These are phyloP conservation scores for Kalanchoe fedtschenkoi DNA, from an alignment of 164 flowering plant species.

Conservation along the genomic window DNA sequence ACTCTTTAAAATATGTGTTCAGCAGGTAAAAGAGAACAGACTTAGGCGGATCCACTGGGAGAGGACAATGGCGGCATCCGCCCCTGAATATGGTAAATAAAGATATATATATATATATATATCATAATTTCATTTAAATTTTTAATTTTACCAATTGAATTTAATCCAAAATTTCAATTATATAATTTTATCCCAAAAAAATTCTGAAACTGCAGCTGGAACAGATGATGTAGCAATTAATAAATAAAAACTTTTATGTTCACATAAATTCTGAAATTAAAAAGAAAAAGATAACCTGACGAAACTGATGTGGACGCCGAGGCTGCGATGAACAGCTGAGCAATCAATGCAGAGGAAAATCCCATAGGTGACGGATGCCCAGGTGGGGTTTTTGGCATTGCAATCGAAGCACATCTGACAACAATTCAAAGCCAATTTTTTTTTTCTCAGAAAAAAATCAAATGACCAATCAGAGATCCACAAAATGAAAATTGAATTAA, in stretches of 20 bases:
- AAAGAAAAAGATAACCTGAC: slow-evolving; percentile 39
- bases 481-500: neutral
- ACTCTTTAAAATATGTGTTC: too few relatives aligned
- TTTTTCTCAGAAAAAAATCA: neutral
- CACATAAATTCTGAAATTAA: neutral
- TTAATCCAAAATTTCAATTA: neutral
- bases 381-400: slow-evolving; percentile 88
- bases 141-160: too few relatives aligned
- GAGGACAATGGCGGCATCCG: too few relatives aligned
- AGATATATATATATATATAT: too few relatives aligned
- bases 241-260: neutral
- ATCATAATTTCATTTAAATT: too few relatives aligned
- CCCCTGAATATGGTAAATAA: too few relatives aligned
- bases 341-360: slow-evolving; percentile 96
- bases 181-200: neutral
- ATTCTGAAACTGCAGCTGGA: too few relatives aligned
- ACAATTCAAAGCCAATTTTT: neutral
- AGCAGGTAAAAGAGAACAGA: too few relatives aligned
- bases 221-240: too few relatives aligned
- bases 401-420: slow-evolving; percentile 90
- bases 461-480: neutral
- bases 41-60: too few relatives aligned
- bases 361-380: slow-evolving; percentile 96
- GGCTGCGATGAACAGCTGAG: slow-evolving; percentile 81
- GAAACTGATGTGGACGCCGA: slow-evolving; percentile 89